These are phyloP conservation scores for Psilocybe subaeruginosa DNA, from an alignment of 768 basidiomycete species.

Conservation along the genomic window DNA sequence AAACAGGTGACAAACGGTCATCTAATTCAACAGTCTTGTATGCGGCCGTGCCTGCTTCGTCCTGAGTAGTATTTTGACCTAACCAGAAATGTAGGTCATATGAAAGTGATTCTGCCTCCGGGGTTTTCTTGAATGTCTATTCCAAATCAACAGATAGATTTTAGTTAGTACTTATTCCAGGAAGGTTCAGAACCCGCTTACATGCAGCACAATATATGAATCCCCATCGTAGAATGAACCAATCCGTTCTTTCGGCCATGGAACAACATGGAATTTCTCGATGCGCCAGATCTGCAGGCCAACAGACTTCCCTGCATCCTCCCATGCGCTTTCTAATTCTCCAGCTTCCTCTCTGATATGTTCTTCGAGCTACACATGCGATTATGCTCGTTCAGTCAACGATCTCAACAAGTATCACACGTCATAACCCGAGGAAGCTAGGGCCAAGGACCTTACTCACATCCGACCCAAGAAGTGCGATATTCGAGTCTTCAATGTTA, in stretches of 20 bases:
- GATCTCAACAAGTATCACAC: background rate
- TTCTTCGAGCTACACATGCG: slow-evolving; percentile 51
- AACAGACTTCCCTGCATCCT: slow-evolving; percentile 39
- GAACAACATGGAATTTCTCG: slow-evolving; percentile 56
- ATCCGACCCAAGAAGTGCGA: slow-evolving; percentile 64
- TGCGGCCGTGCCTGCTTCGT: slow-evolving; percentile 65
- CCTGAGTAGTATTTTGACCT: slow-evolving; percentile 58
- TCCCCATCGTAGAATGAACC: slow-evolving; percentile 68
- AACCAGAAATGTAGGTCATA: slow-evolving; percentile 73
- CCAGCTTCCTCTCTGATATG: slow-evolving; percentile 55
- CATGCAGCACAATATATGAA: slow-evolving; percentile 67
- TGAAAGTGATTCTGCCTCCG: slow-evolving; percentile 46
- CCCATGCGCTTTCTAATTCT: slow-evolving; percentile 54
- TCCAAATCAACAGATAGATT: background rate
- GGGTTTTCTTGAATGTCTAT: slow-evolving; percentile 61
- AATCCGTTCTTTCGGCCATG: slow-evolving; percentile 52
- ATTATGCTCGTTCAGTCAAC: background rate
- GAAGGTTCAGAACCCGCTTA: slow-evolving; percentile 27
- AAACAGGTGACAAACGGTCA: slow-evolving; percentile 46
- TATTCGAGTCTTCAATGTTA: slow-evolving; percentile 66
- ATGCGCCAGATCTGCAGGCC: slow-evolving; percentile 63
- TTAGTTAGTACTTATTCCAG: background rate
- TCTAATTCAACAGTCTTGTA: slow-evolving; percentile 73
- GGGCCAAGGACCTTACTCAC: slow-evolving; percentile 33
- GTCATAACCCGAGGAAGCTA: background rate